Evolutionary conservation across 2,329 filamentous ascomycete species (phyloP).

Genomic region (Colletotrichum sp.): DNA sequence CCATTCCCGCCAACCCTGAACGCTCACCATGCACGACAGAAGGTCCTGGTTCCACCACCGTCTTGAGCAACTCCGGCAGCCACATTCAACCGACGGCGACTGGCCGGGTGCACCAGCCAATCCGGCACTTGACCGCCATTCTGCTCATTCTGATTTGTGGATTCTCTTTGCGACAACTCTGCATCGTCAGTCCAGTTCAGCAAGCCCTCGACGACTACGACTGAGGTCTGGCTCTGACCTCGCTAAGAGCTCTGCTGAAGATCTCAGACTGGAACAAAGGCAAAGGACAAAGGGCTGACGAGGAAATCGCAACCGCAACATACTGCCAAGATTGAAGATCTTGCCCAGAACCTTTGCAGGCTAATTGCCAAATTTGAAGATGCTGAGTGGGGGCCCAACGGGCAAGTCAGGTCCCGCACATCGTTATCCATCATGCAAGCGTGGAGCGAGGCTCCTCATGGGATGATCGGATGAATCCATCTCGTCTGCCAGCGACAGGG

Average conservation of each 20-base stretch:
- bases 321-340: conserved; percentile 1
- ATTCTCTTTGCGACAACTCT: neutral
- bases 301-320: neutral
- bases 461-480: conserved; percentile 14
- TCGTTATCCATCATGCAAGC: conserved; percentile 14
- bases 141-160: conserved; percentile 1
- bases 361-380: conserved; percentile 3
- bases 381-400: neutral
- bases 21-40: conserved; percentile 12
- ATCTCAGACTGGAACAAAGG: neutral
- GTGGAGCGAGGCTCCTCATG: conserved; percentile 4
- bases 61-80: conserved; percentile 5
- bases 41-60: neutral
- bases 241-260: neutral
- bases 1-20: neutral
- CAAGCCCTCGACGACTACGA: neutral
- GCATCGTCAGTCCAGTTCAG: neutral
- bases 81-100: conserved; percentile 3
- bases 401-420: conserved; percentile 15
- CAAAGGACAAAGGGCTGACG: neutral
- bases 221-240: neutral
- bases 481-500: neutral
- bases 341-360: neutral
- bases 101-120: conserved; percentile 8
- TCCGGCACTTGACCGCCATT: conserved; percentile 27